Percentiles rank a stretch among this genome's conserved stretches.
Evolutionary conservation across 2,329 filamentous ascomycete species (phyloP).

Genomic region (Penicillium janthinellum): DNA sequence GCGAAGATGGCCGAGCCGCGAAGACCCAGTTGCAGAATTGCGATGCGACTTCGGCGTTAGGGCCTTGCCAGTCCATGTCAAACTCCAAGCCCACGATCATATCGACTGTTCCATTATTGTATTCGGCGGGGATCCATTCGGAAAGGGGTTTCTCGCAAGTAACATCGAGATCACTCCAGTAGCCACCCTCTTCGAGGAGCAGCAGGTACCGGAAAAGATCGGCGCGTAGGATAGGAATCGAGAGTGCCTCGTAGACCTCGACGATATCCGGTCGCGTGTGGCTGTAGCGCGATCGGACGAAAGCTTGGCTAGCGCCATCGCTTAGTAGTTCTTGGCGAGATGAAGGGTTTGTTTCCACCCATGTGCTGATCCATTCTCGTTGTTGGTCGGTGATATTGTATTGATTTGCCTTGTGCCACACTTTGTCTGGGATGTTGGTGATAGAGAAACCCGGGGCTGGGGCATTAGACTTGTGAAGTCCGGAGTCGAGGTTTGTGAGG

Average conservation of each 20-base stretch:
- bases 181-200: slow-evolving; percentile 44
- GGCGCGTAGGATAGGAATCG: slow-evolving; percentile 43
- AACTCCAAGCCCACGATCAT: slow-evolving; percentile 46
- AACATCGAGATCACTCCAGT: slow-evolving; percentile 48
- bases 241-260: slow-evolving; percentile 36
- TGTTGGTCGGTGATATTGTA: slow-evolving; percentile 26
- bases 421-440: slow-evolving; percentile 18
- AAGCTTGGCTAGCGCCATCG: slow-evolving; percentile 34
- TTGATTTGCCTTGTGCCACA: slow-evolving; percentile 26
- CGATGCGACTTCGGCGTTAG: slow-evolving; percentile 17
- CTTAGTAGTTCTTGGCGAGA: slow-evolving; percentile 32
- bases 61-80: slow-evolving; percentile 26
- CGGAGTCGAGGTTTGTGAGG: too few species aligned
- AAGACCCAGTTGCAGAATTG: slow-evolving; percentile 32
- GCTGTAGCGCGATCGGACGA: slow-evolving; percentile 35
- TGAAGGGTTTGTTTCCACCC: slow-evolving; percentile 31
- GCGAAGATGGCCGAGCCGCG: slow-evolving; percentile 20
- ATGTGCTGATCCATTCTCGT: slow-evolving; percentile 24
- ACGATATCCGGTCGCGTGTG: slow-evolving; percentile 42
- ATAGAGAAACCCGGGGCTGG: neutral
- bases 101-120: slow-evolving; percentile 27
- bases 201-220: slow-evolving; percentile 49
- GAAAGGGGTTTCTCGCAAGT: slow-evolving; percentile 36
- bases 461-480: too few species aligned
- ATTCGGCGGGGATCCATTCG: slow-evolving; percentile 41